Evolutionary conservation across 805 yeast genomes (phyloP).

Genomic region (Yarrowia sp.): DNA sequence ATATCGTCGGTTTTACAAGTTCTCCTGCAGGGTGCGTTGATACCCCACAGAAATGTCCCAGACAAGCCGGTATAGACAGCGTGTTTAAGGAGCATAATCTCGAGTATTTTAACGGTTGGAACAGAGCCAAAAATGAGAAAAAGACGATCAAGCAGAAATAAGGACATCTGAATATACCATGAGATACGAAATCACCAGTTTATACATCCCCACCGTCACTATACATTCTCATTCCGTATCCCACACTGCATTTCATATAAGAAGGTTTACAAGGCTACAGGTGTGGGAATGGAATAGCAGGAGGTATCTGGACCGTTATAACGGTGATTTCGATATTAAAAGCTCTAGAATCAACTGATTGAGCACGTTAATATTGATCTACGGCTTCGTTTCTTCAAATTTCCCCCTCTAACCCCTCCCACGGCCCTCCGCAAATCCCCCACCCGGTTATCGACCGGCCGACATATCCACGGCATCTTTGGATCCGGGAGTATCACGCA

Average conservation of each 20-base stretch:
- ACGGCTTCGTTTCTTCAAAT: not conserved
- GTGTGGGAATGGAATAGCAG: not conserved
- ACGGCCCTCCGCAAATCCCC: not conserved
- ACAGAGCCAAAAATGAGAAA: no score
- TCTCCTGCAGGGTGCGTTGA: not conserved
- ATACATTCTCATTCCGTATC: not conserved
- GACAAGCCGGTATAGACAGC: not conserved
- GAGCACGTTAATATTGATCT: not conserved
- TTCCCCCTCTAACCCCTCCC: not conserved
- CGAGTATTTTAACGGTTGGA: no score
- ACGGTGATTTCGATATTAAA: not conserved
- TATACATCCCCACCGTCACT: no score
- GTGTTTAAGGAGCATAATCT: not conserved
- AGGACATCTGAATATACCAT: no score
- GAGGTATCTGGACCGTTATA: not conserved
- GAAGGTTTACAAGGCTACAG: not conserved
- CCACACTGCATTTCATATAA: not conserved
- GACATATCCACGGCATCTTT: slow-evolving; percentile 12
- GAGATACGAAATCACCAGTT: no score
- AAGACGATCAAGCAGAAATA: no score
- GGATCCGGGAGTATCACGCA: not conserved
- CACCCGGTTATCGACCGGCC: slow-evolving; percentile 10
- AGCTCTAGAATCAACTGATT: not conserved
- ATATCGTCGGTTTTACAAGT: not conserved
- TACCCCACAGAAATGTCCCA: not conserved